phyloP scores from a whole-genome alignment of 352 stramenopile genomes.

The Globisporangium paroecandrum region DNA sequence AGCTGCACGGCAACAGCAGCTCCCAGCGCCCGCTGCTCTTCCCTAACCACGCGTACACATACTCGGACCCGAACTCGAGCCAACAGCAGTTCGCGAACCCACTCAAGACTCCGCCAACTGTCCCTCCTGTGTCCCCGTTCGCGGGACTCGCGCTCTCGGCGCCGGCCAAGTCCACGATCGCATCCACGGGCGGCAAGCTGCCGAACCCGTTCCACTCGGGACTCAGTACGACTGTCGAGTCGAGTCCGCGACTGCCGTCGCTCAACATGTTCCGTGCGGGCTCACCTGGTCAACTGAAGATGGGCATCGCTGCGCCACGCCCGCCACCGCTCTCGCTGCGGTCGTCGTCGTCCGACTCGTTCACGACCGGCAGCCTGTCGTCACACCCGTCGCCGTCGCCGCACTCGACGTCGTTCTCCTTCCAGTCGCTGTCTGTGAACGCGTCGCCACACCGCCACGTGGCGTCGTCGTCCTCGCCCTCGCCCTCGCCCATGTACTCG shows the following conservation, averaged over 20 bases:
- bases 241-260: conserved; percentile 60
- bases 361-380: conserved; percentile 33
- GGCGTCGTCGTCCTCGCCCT: conserved; percentile 17
- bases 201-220: conserved; percentile 52
- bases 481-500: conserved; percentile 44
- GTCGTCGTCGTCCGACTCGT: conserved; percentile 53
- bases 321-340: conserved; percentile 57
- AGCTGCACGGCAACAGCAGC: conserved; percentile 30
- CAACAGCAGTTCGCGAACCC: conserved; percentile 28
- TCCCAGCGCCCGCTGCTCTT: conserved; percentile 27
- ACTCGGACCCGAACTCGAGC: conserved; percentile 47
- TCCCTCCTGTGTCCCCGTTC: conserved; percentile 66
- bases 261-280: conserved; percentile 64
- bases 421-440: conserved; percentile 34
- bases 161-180: conserved; percentile 41
- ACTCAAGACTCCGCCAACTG: conserved; percentile 44
- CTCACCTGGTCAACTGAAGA: conserved; percentile 61
- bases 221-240: conserved; percentile 48
- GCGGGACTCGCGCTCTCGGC: conserved; percentile 68
- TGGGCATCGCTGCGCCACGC: conserved; percentile 50
- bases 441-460: conserved; percentile 22
- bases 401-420: conserved; percentile 43
- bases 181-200: conserved; percentile 22
- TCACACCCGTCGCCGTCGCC: conserved; percentile 24
- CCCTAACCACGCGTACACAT: conserved; percentile 53